Base-by-base conservation (phyloP, 1,284 basidiomycete species). In the Sporisorium scitamineum region DNA sequence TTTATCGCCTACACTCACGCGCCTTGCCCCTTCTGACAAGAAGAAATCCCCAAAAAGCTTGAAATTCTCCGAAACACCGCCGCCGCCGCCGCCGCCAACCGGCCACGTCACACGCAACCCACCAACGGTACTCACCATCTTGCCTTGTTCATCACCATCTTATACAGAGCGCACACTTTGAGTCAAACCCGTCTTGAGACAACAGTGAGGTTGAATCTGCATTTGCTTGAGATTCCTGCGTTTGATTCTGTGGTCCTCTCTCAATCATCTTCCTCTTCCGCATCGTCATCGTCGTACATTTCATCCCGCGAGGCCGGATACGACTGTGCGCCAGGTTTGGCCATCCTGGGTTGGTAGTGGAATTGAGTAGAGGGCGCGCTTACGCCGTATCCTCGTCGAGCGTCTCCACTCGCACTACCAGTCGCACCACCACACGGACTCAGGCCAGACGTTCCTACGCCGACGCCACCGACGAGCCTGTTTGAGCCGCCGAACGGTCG, bases 361-460 rank as follows among this genome's bases (percentile, higher is more conserved):
- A 75, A 70, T 20, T 75, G 72, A 14, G 62, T 57, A 3, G 55
- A 62, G 0, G 72, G 67, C 27, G 72, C 72, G 31, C 62, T 66
- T 0, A 66, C 60, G 5, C 72, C 72, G 41, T 75, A 67, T 1
- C 72, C 67, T 20, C 67, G 58, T 26, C 64, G 45, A 4, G 16
- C 56, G n/a, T 71, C 63, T 0, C 29, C 45, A 22, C n/a, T 18
- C 6, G 22, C 42, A 26, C 31, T 31, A 44, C 54, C 9, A 20
- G 39, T n/a, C n/a, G n/a, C 39, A 20, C 39, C 39, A 42, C 54
- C 29, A 31, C 54, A 32, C 14, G 42, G 54, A n/a, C 55, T 53
- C n/a, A 44, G 29, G 9, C 48, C 61, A 26, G 52, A 51, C 7
- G 32, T n/a, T 24, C 63, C 56, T 7, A 53, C 52, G 18, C 63